These are phyloP conservation scores for Microsporum ferrugineum DNA, from an alignment of 2,329 filamentous ascomycete genomes.

Conservation along the genomic window DNA sequence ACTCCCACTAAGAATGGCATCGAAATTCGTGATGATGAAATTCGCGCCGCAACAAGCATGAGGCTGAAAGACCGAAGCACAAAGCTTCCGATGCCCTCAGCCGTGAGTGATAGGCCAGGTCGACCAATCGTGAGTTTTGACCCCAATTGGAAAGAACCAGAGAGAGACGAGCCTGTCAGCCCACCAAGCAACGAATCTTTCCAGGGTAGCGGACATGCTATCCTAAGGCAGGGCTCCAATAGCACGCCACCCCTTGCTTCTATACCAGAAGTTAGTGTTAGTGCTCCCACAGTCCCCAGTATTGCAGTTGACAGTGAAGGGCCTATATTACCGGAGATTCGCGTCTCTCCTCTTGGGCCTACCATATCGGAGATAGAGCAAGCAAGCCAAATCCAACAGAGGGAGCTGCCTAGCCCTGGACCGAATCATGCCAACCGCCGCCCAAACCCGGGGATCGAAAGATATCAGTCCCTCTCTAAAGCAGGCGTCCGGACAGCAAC, in stretches of 20 bases:
- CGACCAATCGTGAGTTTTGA: slow-evolving; percentile 97
- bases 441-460: not conserved
- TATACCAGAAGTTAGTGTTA: slow-evolving; percentile 42
- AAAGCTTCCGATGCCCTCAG: slow-evolving; percentile 76
- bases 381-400: slow-evolving; percentile 8
- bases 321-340: slow-evolving; percentile 16
- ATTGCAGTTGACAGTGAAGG: slow-evolving; percentile 23
- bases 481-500: slow-evolving; percentile 49
- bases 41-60: slow-evolving; percentile 83
- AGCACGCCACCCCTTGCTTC: slow-evolving; percentile 14
- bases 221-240: slow-evolving; percentile 8
- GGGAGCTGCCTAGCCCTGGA: slow-evolving; percentile 14
- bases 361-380: slow-evolving; percentile 27
- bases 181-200: not conserved
- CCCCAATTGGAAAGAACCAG: slow-evolving; percentile 59
- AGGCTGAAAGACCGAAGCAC: slow-evolving; percentile 72
- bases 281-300: slow-evolving; percentile 24
- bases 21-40: slow-evolving; percentile 77
- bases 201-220: not conserved
- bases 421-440: slow-evolving; percentile 5
- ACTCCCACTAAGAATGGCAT: slow-evolving; percentile 61
- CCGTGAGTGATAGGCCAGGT: slow-evolving; percentile 80
- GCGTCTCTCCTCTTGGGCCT: slow-evolving; percentile 25
- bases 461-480: not conserved
- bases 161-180: slow-evolving; percentile 27